These are phyloP conservation scores for Plenodomus lindquistii DNA, from an alignment of 2,329 filamentous ascomycete species.

Conservation along the genomic window DNA sequence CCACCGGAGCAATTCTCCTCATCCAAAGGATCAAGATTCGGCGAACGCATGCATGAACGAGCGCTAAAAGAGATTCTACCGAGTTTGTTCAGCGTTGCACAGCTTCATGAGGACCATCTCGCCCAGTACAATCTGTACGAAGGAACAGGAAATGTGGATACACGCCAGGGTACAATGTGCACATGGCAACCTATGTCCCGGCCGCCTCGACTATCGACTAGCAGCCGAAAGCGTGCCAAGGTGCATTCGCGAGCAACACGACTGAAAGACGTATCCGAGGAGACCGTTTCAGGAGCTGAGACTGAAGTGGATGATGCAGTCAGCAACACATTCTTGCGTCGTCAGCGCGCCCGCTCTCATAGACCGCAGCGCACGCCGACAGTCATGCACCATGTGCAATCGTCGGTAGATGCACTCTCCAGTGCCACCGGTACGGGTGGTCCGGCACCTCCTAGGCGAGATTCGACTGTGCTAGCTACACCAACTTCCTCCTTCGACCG, in stretches of 20 bases:
- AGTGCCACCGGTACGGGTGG: not conserved
- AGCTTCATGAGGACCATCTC: conserved; percentile 35
- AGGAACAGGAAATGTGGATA: conserved; percentile 20
- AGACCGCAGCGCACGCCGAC: not conserved
- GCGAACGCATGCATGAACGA: conserved; percentile 30
- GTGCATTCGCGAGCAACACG: not conserved
- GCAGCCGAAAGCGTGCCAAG: conserved; percentile 16
- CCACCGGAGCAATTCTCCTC: conserved; percentile 32
- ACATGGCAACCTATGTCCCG: conserved; percentile 28
- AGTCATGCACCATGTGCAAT: not conserved
- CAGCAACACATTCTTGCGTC: conserved; percentile 2
- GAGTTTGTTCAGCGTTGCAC: conserved; percentile 34
- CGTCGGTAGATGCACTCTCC: not conserved
- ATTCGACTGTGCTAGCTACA: not conserved
- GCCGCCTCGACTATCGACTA: conserved; percentile 14
- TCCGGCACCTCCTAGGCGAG: not conserved
- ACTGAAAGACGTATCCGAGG: conserved; percentile 1
- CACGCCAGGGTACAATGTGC: conserved; percentile 23
- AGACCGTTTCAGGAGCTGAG: conserved; percentile 19
- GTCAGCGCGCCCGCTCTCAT: too few species aligned
- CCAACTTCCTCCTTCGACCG: conserved; percentile 13
- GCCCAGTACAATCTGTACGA: conserved; percentile 29
- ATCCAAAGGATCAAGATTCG: conserved; percentile 25
- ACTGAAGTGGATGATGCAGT: conserved; percentile 5
- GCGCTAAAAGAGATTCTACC: conserved; percentile 30